These are phyloP conservation scores for Selaginella moellendorffii DNA, from an alignment of 75 land plant genomes.

Conservation along the genomic window DNA sequence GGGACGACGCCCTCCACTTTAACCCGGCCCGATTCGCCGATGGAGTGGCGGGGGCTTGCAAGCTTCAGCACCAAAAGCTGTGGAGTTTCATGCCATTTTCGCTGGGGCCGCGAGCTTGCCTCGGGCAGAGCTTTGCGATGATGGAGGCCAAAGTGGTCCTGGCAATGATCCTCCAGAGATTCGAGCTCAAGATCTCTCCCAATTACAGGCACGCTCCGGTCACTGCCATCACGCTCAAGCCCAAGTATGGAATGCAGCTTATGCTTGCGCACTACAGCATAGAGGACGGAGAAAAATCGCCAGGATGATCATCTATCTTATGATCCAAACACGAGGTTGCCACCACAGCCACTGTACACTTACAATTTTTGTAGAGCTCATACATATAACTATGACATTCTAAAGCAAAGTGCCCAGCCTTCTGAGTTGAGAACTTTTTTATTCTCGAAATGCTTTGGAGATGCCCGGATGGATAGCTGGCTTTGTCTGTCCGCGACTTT, in stretches of 20 bases:
- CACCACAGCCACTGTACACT: too few species aligned
- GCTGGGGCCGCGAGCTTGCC: background rate
- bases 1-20: background rate
- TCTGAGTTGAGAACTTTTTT: background rate
- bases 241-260: constrained; percentile 5
- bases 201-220: background rate
- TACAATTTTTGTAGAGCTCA: too few species aligned
- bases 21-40: constrained; percentile 26
- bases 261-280: background rate
- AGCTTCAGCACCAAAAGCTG: constrained; percentile 9
- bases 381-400: too few species aligned
- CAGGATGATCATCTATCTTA: background rate
- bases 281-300: background rate
- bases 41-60: constrained; percentile 24
- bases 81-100: constrained; percentile 5
- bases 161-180: constrained; percentile 6
- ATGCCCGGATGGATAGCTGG: too few species aligned
- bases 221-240: constrained; percentile 7
- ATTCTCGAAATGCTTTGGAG: too few species aligned
- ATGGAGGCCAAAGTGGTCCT: constrained; percentile 2
- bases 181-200: constrained; percentile 5
- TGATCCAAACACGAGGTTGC: too few species aligned
- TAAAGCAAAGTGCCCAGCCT: too few species aligned
- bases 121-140: constrained; percentile 4
- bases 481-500: too few species aligned